Percentiles rank a stretch among this genome's conserved stretches.
phyloP scores from a whole-genome alignment of 2,329 filamentous ascomycete species.

The Colletotrichum siamense region DNA sequence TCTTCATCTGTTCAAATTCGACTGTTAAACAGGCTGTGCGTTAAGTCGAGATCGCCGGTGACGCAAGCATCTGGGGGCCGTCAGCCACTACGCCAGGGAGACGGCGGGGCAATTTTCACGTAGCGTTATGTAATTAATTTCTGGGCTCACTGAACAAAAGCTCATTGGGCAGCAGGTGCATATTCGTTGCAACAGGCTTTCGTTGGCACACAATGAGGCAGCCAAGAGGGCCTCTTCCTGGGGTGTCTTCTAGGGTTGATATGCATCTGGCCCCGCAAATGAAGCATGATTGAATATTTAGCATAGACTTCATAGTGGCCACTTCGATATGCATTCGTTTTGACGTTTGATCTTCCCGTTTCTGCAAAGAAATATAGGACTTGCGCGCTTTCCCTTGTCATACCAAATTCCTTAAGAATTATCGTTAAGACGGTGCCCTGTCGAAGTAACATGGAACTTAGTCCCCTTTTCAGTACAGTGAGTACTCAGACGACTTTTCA shows the following conservation, averaged over 20 bases:
- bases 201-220: not conserved
- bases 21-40: not conserved
- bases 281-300: not conserved
- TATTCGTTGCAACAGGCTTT: not conserved
- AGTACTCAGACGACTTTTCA: not conserved
- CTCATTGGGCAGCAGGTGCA: not conserved
- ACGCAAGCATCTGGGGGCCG: accelerated
- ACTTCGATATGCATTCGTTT: not conserved
- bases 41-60: not conserved
- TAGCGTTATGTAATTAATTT: not conserved
- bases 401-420: not conserved
- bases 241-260: not conserved
- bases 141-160: not conserved
- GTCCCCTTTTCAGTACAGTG: not conserved
- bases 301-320: not conserved
- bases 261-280: not conserved
- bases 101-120: not conserved
- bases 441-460: not conserved
- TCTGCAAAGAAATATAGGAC: accelerated
- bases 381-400: not conserved
- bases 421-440: not conserved
- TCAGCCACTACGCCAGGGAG: accelerated
- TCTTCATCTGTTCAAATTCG: not conserved
- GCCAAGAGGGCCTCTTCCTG: not conserved
- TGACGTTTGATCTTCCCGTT: not conserved